Percentiles rank a stretch among this genome's conserved stretches.
Conservation (phyloP, 148 eudicot genomes). For the Cornus controversa region DNA sequence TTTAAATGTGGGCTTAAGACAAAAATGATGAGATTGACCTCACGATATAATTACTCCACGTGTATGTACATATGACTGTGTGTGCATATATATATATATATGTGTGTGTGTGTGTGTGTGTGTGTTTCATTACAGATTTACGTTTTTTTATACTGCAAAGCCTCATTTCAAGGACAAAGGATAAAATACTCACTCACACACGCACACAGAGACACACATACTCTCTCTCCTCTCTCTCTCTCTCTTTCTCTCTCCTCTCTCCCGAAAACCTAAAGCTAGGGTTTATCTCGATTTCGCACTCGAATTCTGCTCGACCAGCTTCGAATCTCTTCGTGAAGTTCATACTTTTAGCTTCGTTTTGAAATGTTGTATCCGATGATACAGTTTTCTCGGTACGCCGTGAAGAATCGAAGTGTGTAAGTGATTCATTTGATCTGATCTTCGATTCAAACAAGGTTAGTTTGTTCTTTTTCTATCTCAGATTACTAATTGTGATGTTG, state of each 20-base stretch:
- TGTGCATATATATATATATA: neutral
- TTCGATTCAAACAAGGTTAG: neutral
- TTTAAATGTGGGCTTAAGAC: no score
- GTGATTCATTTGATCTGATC: neutral
- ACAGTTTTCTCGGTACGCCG: neutral
- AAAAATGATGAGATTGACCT: no score
- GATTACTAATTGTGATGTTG: neutral
- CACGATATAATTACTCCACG: no score
- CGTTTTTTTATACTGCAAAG: neutral
- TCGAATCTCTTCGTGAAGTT: conserved; percentile 7
- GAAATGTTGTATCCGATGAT: neutral
- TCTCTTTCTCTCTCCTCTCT: neutral
- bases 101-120: neutral
- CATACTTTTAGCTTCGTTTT: conserved; percentile 1
- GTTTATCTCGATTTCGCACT: conserved; percentile 13
- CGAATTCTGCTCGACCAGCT: neutral
- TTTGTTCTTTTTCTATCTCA: neutral
- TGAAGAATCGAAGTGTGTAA: neutral
- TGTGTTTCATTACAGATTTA: no score
- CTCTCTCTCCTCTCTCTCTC: neutral
- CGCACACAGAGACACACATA: neutral
- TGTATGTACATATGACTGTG: neutral
- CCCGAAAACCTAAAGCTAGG: conserved; percentile 13
- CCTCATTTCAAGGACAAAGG: conserved; percentile 2
- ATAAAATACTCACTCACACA: conserved; percentile 8